Evolutionary conservation across 2,329 filamentous ascomycete genomes (phyloP).

Genomic region (Penicillium sp.): DNA sequence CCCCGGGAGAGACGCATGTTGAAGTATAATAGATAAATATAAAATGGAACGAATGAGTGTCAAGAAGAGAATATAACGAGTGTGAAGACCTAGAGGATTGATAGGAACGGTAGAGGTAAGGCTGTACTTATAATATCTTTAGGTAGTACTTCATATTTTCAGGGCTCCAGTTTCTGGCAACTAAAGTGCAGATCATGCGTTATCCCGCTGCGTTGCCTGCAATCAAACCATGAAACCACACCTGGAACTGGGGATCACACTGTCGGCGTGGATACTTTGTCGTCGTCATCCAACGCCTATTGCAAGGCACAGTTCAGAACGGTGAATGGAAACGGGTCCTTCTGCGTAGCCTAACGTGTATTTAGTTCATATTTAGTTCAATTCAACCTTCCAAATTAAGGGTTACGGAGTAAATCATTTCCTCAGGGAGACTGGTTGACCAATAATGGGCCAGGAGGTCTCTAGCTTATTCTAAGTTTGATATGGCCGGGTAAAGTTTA

Average conservation of each 20-base stretch:
- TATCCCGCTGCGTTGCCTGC: not conserved
- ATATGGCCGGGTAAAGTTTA: conserved; percentile 4
- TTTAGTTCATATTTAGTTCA: not conserved
- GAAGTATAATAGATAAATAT: conserved; percentile 2
- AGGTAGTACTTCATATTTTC: too few species aligned
- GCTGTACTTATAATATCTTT: not conserved
- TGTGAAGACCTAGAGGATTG: too few species aligned
- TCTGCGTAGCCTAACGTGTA: not conserved
- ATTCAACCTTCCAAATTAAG: not conserved
- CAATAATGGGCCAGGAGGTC: not conserved
- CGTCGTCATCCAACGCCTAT: not conserved
- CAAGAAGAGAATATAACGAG: not conserved
- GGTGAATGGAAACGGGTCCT: not conserved
- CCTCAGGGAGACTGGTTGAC: not conserved
- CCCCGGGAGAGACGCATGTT: conserved; percentile 26
- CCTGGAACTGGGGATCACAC: not conserved
- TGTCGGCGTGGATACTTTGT: not conserved
- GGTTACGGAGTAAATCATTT: not conserved
- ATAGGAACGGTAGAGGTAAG: not conserved
- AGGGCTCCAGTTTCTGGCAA: not conserved
- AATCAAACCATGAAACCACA: conserved; percentile 2
- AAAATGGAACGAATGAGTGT: not conserved
- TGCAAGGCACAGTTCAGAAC: not conserved
- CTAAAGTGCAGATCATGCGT: not conserved
- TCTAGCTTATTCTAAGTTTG: not conserved